phyloP scores from a whole-genome alignment of 495 filamentous ascomycete genomes.

The Penicillium turbatum region DNA sequence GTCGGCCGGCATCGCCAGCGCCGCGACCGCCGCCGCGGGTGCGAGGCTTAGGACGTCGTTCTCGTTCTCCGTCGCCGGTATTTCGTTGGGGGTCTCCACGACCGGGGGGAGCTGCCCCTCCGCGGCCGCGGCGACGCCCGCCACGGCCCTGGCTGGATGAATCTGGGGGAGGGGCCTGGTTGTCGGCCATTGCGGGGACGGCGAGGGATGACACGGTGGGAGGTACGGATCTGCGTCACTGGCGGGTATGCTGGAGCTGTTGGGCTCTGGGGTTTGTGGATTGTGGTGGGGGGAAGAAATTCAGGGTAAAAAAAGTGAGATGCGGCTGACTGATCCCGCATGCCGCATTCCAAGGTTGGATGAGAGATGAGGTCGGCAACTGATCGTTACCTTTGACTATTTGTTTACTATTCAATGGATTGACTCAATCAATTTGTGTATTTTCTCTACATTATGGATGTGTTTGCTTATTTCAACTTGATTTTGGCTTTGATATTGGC shows the following conservation, averaged over 20 bases:
- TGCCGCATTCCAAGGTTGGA: neutral
- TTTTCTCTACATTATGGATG: neutral
- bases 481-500: no score
- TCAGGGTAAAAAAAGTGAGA: constrained; percentile 16
- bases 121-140: constrained; percentile 42
- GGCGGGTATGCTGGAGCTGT: constrained; percentile 9
- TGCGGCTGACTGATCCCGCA: constrained; percentile 27
- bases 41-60: constrained; percentile 25
- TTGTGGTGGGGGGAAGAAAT: constrained; percentile 16
- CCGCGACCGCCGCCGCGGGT: constrained; percentile 36
- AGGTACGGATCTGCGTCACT: constrained; percentile 10
- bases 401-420: neutral
- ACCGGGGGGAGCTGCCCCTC: constrained; percentile 29
- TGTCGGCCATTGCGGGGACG: constrained; percentile 35
- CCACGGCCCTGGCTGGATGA: constrained; percentile 35
- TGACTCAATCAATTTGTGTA: neutral
- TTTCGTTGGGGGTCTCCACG: constrained; percentile 22
- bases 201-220: neutral
- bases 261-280: constrained; percentile 11
- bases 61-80: constrained; percentile 24
- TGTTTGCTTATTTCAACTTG: neutral
- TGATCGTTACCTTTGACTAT: neutral
- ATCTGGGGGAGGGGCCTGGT: constrained; percentile 24
- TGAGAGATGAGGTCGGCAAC: neutral
- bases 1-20: constrained; percentile 25